phyloP scores from a whole-genome alignment of 176 grass and related monocot species.

The Bonia amplexicaulis region DNA sequence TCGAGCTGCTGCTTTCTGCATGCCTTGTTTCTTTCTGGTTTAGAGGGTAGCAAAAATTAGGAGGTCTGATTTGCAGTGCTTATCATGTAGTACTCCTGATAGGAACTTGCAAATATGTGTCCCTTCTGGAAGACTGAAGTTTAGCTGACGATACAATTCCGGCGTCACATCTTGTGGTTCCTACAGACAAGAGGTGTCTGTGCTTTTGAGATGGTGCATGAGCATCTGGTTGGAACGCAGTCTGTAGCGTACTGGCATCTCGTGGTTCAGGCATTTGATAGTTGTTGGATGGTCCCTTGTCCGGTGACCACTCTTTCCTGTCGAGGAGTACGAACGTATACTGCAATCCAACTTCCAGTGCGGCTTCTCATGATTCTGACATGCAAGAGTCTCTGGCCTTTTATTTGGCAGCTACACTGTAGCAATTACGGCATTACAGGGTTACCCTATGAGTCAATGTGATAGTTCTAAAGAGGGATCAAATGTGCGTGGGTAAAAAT shows the following conservation, averaged over 20 bases:
- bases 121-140: slow-evolving; percentile 9
- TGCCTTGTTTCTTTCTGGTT: background rate
- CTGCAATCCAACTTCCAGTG: background rate
- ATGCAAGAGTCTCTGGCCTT: background rate
- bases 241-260: background rate
- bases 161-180: slow-evolving; percentile 3
- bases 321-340: background rate
- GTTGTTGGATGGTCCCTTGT: slow-evolving; percentile 31
- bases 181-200: background rate
- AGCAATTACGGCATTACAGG: background rate
- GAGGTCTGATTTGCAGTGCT: background rate
- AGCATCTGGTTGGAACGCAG: background rate
- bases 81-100: background rate
- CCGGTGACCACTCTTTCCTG: background rate
- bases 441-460: background rate
- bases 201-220: background rate
- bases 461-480: background rate
- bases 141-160: background rate
- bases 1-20: background rate
- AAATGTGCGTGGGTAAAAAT: background rate
- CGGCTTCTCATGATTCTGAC: background rate
- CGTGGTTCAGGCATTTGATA: slow-evolving; percentile 8
- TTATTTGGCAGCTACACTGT: background rate
- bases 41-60: background rate
- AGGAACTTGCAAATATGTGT: background rate